These are phyloP conservation scores for Fusarium anguioides DNA, from an alignment of 2,329 filamentous ascomycete species.

Conservation along the genomic window DNA sequence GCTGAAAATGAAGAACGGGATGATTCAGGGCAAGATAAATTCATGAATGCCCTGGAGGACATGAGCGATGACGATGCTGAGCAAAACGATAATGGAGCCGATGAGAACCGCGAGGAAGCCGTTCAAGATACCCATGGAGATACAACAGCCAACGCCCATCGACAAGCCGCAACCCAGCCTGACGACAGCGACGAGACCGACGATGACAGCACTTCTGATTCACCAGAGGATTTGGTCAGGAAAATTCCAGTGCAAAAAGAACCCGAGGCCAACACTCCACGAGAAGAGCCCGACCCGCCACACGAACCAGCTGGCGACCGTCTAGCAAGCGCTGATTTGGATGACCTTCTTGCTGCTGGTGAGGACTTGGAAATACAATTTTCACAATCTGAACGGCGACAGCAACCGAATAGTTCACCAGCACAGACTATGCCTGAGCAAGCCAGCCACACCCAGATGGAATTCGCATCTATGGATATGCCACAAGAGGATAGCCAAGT, in stretches of 20 bases:
- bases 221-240: not conserved
- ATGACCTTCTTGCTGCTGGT: not conserved
- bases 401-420: not conserved
- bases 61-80: not conserved
- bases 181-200: not conserved
- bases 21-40: not conserved
- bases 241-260: not conserved
- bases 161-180: not conserved
- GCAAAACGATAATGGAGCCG: not conserved
- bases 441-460: not conserved
- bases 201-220: not conserved
- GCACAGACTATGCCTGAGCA: not conserved
- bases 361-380: slow-evolving; percentile 1
- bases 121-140: not conserved
- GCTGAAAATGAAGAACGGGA: not conserved
- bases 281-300: not conserved
- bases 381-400: not conserved
- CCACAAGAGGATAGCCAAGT: not conserved
- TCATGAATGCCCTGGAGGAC: not conserved
- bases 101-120: not conserved
- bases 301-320: not conserved
- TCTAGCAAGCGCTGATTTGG: not conserved
- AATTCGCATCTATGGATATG: not conserved
- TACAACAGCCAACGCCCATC: no score
- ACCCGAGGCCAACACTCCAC: not conserved